Base-by-base conservation (phyloP, 495 filamentous ascomycete genomes). In the Penicillium antarcticum region DNA sequence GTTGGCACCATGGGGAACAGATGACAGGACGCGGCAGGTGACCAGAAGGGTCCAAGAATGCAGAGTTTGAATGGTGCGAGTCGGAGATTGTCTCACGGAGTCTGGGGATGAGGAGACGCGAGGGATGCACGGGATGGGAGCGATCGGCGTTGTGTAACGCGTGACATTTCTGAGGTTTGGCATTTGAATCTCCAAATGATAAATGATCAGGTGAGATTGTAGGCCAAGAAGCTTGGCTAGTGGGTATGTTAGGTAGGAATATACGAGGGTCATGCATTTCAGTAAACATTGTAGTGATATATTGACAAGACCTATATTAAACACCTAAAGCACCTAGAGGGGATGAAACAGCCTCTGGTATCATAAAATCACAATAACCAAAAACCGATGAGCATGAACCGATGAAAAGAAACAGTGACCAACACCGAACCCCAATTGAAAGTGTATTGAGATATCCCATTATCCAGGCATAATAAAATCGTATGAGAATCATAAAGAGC, bases 141-240 rank as follows among this genome's bases (percentile, higher is more conserved):
- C 19, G 45, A 48, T 41, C 46, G 37, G 29, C 46, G 24, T 24
- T 13, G 37, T 41, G 46, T 10, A 48, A 48, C 45, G 32, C 24
- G 16, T 48, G 45, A 32, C 37, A 41, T 48, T 48, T 13, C 23
- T 9, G 42, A 29, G 26, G 5, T 8, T 29, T 29, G 26, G 8
- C 26, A 29, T 29, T 29, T 1, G 26, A 4, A 29, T 29, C 0
- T 29, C 5, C 26, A 29, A 29, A 29, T 29, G 5, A 29, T 29
- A 29, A 29, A 29, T 29, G 5, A 29, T 29, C 26, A 29, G 26
- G 26, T 29, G 26, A 10, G 26, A 29, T 29, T 1, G 7, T 29
- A 7, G 26, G 26, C 26, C 26, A 29, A 29, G 26, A 29, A 8
- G 26, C 26, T 29, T 29, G 26, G 26, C 26, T 29, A 7, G 1